phyloP scores from a whole-genome alignment of 257 asterid genomes.

The Solanum virginianum region DNA sequence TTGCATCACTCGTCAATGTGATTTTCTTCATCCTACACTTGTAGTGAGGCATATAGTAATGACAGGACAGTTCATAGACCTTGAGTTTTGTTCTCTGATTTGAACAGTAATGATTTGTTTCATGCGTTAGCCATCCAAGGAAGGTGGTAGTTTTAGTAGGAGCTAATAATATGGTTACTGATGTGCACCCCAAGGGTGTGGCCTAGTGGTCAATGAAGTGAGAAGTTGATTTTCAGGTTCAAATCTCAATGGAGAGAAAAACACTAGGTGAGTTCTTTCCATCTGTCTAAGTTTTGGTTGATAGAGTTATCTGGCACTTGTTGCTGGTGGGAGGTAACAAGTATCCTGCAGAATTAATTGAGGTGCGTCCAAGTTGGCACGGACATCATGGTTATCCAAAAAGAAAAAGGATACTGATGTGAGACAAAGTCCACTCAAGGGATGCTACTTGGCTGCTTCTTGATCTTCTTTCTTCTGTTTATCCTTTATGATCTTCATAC shows the following conservation, averaged over 20 bases:
- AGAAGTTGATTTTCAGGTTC: neutral
- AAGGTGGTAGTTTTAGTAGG: neutral
- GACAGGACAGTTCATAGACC: neutral
- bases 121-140: neutral
- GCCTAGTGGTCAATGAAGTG: neutral
- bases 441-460: neutral
- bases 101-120: neutral
- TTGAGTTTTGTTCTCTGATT: neutral
- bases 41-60: neutral
- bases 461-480: neutral
- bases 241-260: neutral
- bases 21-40: neutral
- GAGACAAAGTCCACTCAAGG: neutral
- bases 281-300: no score
- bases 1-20: neutral
- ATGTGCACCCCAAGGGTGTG: neutral
- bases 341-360: neutral
- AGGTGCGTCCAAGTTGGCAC: no score
- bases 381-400: no score
- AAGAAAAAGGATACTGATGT: neutral
- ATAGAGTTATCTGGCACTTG: neutral
- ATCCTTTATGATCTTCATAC: neutral
- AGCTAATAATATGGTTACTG: neutral
- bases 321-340: neutral
- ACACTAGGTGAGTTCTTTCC: neutral